Conservation (phyloP, 768 basidiomycete genomes). For the Lyophyllum shimeji region DNA sequence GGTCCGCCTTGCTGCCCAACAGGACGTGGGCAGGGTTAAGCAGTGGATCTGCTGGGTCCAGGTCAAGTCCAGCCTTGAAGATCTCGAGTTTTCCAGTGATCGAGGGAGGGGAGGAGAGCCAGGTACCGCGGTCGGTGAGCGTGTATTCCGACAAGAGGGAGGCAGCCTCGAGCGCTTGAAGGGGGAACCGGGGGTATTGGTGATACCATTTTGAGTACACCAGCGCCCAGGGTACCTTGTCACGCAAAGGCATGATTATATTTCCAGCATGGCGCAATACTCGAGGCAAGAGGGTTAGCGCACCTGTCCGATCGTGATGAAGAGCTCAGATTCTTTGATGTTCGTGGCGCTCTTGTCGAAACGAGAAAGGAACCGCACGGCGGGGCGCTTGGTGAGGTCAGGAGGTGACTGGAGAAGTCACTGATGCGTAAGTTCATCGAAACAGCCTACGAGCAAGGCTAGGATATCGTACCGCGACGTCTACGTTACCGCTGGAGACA, state of each 20-base stretch:
- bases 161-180: slow-evolving; percentile 48
- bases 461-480: slow-evolving; percentile 31
- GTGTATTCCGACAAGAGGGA: slow-evolving; percentile 51
- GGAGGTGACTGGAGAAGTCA: slow-evolving; percentile 25
- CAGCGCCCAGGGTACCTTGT: slow-evolving; percentile 55
- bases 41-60: slow-evolving; percentile 29
- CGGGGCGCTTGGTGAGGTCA: slow-evolving; percentile 20
- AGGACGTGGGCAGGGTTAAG: slow-evolving; percentile 49
- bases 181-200: slow-evolving; percentile 53
- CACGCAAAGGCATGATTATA: no score
- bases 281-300: not conserved
- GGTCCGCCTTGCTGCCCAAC: slow-evolving; percentile 27
- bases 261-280: no score
- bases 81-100: slow-evolving; percentile 33
- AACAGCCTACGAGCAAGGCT: no score
- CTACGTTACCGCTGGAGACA: slow-evolving; percentile 41
- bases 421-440: not conserved
- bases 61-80: slow-evolving; percentile 42
- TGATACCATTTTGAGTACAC: slow-evolving; percentile 59
- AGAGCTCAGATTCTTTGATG: slow-evolving; percentile 53
- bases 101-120: slow-evolving; percentile 38
- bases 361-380: slow-evolving; percentile 53
- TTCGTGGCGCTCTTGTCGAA: slow-evolving; percentile 62
- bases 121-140: slow-evolving; percentile 50
- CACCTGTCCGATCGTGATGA: slow-evolving; percentile 50